Evolutionary conservation across 768 basidiomycete species (phyloP).

Genomic region (Brasilioporus rufonigricans): DNA sequence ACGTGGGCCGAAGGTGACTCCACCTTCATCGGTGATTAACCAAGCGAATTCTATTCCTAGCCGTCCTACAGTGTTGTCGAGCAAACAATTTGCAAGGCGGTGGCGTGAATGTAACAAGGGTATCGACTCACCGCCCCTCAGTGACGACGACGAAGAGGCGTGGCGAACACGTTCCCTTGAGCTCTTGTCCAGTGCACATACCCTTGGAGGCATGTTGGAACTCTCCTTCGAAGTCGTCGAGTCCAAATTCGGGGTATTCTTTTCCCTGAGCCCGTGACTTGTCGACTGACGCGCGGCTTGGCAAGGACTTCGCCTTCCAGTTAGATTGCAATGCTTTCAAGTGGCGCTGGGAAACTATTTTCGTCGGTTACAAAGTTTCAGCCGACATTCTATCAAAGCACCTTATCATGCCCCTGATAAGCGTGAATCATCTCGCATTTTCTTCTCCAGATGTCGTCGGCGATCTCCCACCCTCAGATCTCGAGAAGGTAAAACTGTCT

Average conservation of each 20-base stretch:
- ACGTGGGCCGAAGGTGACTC: constrained; percentile 72
- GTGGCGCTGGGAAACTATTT: constrained; percentile 79
- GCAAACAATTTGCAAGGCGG: constrained; percentile 61
- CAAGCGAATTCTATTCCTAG: constrained; percentile 15
- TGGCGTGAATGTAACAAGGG: constrained; percentile 62
- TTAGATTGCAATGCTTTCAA: constrained; percentile 59
- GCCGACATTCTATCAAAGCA: constrained; percentile 77
- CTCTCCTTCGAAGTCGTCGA: constrained; percentile 58
- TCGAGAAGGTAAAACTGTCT: constrained; percentile 55
- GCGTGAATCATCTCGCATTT: constrained; percentile 65
- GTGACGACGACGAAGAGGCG: constrained; percentile 49
- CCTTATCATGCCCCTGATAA: constrained; percentile 74
- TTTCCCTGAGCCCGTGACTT: constrained; percentile 4
- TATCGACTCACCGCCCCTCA: constrained; percentile 27
- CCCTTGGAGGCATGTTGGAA: constrained; percentile 57
- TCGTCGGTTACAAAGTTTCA: constrained; percentile 59
- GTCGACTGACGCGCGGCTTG: constrained; percentile 13
- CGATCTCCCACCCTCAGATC: constrained; percentile 53
- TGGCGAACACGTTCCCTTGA: constrained; percentile 60
- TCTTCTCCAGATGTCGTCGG: constrained; percentile 55
- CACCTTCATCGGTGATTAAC: constrained; percentile 22
- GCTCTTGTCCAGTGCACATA: constrained; percentile 56
- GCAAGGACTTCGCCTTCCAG: constrained; percentile 65
- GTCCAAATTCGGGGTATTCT: constrained; percentile 55
- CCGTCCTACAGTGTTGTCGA: constrained; percentile 44